Evolutionary conservation across 805 yeast genomes (phyloP), one percentile per base, ranked within the genome.

Genomic region (Huiozyma naganishii): DNA sequence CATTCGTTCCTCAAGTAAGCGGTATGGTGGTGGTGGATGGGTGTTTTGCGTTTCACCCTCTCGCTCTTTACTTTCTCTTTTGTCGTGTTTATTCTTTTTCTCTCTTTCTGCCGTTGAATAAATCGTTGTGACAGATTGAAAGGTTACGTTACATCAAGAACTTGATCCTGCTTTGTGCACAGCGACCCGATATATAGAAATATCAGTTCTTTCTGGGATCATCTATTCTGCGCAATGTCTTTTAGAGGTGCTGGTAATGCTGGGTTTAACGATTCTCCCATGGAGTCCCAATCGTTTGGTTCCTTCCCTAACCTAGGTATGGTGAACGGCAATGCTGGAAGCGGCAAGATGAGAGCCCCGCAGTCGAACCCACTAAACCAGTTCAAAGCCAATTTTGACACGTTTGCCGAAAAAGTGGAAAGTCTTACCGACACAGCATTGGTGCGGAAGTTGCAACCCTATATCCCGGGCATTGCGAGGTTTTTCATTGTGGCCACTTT

Each of bases 401-500:
- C 27, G 33, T 32, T 41, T 7, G 13, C 36, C 10, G 44, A 41
- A n/a, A 32, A 36, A 27, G 29, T 41, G 7, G 44, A 41, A 36
- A 37, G 29, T 27, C 37, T 41, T n/a, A 32, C 40, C 23, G 40
- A 41, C 13, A n/a, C 36, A 6, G 32, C 40, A n/a, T 37, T 37
- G 8, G 72, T 52, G 67, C 77, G 42, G 28, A 52, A 49, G 41
- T 58, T 80, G 39, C 81, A 74, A 60, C 92, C 92, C 0, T 81
- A 77, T 55, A 81, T 89, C 41, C 97, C 97, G 7, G 78, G 80
- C 27, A 76, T 92, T 53, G 97, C 97, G 33, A 74, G 97, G 46
- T 78, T 85, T 48, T 76, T 90, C 52, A 89, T 90, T 49, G 95
- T 90, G 45, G 95, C 95, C 41, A 90, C 98, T 0, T 90, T 89